Evolutionary conservation across 148 eudicot genomes (phyloP).

Genomic region (Mesembryanthemum crystallinum): DNA sequence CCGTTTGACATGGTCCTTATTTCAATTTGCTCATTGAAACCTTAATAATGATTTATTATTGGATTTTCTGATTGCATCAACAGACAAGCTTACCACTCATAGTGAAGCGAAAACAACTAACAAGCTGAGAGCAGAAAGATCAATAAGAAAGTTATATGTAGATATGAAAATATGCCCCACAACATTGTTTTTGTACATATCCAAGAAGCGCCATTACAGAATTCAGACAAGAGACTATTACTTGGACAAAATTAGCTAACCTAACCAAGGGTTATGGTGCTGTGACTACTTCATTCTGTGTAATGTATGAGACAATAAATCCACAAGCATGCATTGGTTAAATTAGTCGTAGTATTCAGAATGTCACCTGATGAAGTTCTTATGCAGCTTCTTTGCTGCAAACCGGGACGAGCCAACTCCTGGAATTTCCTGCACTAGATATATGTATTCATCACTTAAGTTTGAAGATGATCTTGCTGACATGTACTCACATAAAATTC

Average conservation of each 20-base stretch:
- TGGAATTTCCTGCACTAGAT: constrained; percentile 61
- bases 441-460: constrained; percentile 5
- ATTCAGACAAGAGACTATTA: neutral
- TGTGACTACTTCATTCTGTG: neutral
- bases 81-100: too few species aligned
- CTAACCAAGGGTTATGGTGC: neutral
- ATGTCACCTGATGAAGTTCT: constrained; percentile 37
- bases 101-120: too few species aligned
- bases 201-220: neutral
- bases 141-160: neutral
- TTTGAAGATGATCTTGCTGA: constrained; percentile 1
- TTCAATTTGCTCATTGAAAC: too few species aligned
- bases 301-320: neutral
- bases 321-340: neutral
- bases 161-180: neutral
- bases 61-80: too few species aligned
- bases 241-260: neutral
- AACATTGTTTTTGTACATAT: neutral
- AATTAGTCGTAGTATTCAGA: neutral
- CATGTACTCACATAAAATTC: neutral
- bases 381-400: constrained; percentile 20
- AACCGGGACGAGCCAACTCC: constrained; percentile 24
- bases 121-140: neutral
- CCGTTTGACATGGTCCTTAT: too few species aligned
- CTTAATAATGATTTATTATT: too few species aligned